Percentiles rank a stretch among this genome's conserved stretches.
These are phyloP conservation scores for Vaccinium corymbosum DNA, from an alignment of 148 eudicot genomes.

Conservation along the genomic window DNA sequence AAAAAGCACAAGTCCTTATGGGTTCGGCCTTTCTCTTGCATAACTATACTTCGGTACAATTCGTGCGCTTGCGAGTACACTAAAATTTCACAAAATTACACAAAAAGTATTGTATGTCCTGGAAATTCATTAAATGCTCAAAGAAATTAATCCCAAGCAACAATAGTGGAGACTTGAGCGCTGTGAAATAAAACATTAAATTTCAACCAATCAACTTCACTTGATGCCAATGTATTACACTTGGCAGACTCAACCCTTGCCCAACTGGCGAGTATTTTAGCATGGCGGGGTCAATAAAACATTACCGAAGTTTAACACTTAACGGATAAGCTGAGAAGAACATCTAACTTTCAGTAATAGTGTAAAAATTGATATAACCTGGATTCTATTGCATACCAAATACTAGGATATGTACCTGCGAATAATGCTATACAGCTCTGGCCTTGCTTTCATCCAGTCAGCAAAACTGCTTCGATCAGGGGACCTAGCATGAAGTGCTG, in stretches of 20 bases:
- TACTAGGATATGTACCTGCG: constrained; percentile 56
- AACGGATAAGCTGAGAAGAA: not conserved
- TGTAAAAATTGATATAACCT: not conserved
- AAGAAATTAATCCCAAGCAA: not conserved
- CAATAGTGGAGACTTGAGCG: not conserved
- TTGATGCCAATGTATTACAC: not conserved
- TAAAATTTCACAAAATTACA: not conserved
- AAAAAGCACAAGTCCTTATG: not conserved
- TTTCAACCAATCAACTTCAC: not conserved
- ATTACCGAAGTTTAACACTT: not conserved
- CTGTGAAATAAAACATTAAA: not conserved
- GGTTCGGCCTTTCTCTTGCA: not conserved
- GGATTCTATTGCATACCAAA: not conserved
- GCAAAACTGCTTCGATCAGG: constrained; percentile 61
- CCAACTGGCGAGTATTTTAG: not conserved
- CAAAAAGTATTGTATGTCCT: not conserved
- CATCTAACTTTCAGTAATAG: not conserved
- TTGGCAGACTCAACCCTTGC: not conserved
- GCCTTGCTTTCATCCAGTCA: constrained; percentile 96
- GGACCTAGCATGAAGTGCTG: constrained; percentile 41
- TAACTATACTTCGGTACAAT: not conserved
- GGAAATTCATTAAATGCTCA: not conserved
- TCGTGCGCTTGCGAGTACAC: not conserved
- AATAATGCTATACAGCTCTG: constrained; percentile 87
- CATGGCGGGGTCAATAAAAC: not conserved